Conservation (phyloP, 176 grass and related monocot species). For the Phyllostachys edulis region DNA sequence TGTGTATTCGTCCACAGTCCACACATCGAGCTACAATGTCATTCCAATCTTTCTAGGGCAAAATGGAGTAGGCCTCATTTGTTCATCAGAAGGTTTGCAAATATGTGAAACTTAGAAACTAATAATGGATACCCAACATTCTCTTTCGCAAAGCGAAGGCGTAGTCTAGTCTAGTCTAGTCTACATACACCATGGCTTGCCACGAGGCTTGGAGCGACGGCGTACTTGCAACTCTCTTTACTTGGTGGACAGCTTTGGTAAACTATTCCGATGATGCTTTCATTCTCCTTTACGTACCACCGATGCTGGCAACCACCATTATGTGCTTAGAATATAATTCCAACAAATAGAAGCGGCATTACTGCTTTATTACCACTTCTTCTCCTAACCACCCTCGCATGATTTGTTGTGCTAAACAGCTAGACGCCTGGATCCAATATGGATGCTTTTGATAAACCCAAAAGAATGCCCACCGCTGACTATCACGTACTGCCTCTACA, state of each 20-base stretch:
- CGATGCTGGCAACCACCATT: neutral
- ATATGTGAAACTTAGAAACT: neutral
- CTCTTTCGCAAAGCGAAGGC: no score
- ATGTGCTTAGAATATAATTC: neutral
- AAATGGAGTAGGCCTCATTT: neutral
- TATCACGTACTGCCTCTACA: neutral
- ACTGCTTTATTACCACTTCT: neutral
- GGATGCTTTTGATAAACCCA: neutral
- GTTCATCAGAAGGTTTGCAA: neutral
- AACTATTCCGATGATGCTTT: neutral
- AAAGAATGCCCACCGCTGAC: no score
- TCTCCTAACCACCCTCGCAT: neutral
- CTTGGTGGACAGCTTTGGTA: neutral
- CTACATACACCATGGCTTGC: neutral
- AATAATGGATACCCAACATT: no score
- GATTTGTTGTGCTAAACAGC: neutral
- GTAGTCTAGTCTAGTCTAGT: neutral
- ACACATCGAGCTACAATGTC: no score
- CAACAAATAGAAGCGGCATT: neutral
- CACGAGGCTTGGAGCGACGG: neutral
- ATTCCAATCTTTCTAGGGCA: neutral
- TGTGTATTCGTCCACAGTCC: neutral
- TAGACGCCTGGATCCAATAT: neutral
- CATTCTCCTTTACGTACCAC: neutral
- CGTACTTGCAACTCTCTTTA: neutral